Evolutionary conservation across 2,329 filamentous ascomycete species (phyloP).

Genomic region (Aureobasidium sp.): DNA sequence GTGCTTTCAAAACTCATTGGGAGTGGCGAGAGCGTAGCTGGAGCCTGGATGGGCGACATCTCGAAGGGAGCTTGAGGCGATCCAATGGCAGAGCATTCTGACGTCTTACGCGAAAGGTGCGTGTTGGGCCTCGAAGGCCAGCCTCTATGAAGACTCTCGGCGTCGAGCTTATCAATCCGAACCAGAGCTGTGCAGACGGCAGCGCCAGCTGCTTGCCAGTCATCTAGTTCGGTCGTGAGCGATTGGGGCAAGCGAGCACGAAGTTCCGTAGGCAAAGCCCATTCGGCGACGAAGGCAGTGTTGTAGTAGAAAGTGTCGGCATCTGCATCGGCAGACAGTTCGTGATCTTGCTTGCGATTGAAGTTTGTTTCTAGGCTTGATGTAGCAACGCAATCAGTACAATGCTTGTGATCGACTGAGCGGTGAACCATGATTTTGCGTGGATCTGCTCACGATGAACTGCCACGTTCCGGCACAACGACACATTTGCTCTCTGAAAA

Average conservation of each 20-base stretch:
- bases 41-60: background rate
- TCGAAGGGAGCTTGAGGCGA: background rate
- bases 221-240: constrained; percentile 29
- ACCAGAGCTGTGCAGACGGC: constrained; percentile 38
- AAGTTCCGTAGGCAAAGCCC: constrained; percentile 34
- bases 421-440: background rate
- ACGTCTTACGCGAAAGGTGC: constrained; percentile 15
- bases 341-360: constrained; percentile 1
- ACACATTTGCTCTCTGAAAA: background rate
- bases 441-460: background rate
- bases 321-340: constrained; percentile 15
- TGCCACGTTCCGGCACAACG: background rate
- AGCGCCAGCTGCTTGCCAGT: constrained; percentile 39
- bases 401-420: background rate
- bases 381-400: background rate
- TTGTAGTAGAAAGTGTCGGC: constrained; percentile 31
- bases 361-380: constrained; percentile 15
- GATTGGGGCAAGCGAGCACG: constrained; percentile 31
- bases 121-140: constrained; percentile 24
- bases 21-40: background rate
- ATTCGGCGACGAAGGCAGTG: constrained; percentile 32
- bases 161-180: constrained; percentile 29
- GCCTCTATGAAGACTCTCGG: constrained; percentile 27
- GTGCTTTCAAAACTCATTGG: background rate
- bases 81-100: constrained; percentile 1